phyloP scores from a whole-genome alignment of 78 protist species.

The Cavenderia fasciculata region DNA sequence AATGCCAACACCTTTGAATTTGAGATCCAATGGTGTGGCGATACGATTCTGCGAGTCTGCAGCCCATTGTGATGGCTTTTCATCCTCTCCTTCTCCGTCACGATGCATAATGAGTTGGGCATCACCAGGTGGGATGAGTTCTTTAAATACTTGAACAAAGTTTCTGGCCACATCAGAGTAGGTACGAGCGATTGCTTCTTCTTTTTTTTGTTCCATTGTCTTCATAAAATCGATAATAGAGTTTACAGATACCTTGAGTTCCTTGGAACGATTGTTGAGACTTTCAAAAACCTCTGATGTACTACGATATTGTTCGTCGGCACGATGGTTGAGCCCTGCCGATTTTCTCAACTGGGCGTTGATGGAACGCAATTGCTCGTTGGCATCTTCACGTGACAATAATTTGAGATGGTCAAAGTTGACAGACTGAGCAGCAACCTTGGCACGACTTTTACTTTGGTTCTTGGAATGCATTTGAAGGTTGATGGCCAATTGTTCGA shows the following conservation, averaged over 20 bases:
- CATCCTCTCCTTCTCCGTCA: not conserved
- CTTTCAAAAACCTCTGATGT: conserved; percentile 78
- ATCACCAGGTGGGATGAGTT: conserved; percentile 92
- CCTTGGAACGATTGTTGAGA: conserved; percentile 71
- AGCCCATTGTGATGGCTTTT: conserved; percentile 29
- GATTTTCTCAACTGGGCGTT: conserved; percentile 80
- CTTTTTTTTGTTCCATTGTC: conserved; percentile 93
- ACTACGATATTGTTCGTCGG: conserved; percentile 94
- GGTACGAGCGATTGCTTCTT: conserved; percentile 95
- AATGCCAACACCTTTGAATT: conserved; percentile 84
- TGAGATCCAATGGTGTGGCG: not conserved
- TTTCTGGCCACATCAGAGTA: conserved; percentile 87
- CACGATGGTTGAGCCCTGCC: conserved; percentile 97
- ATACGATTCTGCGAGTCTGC: not conserved
- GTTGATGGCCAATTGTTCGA: not conserved
- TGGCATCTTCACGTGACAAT: conserved; percentile 1
- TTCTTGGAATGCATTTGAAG: not conserved
- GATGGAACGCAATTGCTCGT: not conserved
- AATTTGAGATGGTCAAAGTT: conserved; percentile 13
- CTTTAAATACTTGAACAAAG: conserved; percentile 89
- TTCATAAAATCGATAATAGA: conserved; percentile 87
- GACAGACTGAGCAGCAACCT: not conserved
- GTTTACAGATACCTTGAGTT: conserved; percentile 52
- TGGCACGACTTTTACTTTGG: not conserved
- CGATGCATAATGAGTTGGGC: conserved; percentile 87